These are phyloP conservation scores for Paxillus involutus DNA, from an alignment of 768 basidiomycete genomes.

Conservation along the genomic window DNA sequence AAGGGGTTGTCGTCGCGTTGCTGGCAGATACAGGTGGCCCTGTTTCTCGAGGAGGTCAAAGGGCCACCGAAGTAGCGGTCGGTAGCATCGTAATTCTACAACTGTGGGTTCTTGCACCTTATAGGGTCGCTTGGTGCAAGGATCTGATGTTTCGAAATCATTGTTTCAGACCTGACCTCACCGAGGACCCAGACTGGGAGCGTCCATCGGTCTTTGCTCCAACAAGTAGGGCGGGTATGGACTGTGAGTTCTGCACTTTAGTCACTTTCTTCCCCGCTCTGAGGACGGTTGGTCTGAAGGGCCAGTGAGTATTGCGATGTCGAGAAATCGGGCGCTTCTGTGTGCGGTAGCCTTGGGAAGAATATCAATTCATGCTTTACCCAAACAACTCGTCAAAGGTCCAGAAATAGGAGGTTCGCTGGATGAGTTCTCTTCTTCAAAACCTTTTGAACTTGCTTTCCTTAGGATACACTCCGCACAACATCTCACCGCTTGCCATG, in stretches of 20 bases:
- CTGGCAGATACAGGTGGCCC: slow-evolving; percentile 48
- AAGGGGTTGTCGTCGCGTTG: slow-evolving; percentile 44
- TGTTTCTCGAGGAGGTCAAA: slow-evolving; percentile 30
- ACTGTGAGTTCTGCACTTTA: slow-evolving; percentile 41
- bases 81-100: slow-evolving; percentile 53
- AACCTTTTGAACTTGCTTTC: slow-evolving; percentile 11
- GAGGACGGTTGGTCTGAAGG: slow-evolving; percentile 38
- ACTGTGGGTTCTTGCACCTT: slow-evolving; percentile 38
- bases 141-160: background rate
- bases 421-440: background rate
- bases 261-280: background rate
- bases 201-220: slow-evolving; percentile 45
- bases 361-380: slow-evolving; percentile 45
- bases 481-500: slow-evolving; percentile 18
- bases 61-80: slow-evolving; percentile 39
- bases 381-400: slow-evolving; percentile 28
- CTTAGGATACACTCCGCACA: slow-evolving; percentile 29
- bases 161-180: slow-evolving; percentile 49
- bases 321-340: slow-evolving; percentile 59
- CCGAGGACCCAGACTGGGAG: slow-evolving; percentile 52
- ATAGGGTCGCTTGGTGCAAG: background rate
- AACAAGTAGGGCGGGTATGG: slow-evolving; percentile 41
- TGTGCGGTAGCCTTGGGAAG: slow-evolving; percentile 50
- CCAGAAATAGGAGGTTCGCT: slow-evolving; percentile 18
- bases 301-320: slow-evolving; percentile 52